phyloP scores from a whole-genome alignment of 306 rosid species.

The Fagus crenata region DNA sequence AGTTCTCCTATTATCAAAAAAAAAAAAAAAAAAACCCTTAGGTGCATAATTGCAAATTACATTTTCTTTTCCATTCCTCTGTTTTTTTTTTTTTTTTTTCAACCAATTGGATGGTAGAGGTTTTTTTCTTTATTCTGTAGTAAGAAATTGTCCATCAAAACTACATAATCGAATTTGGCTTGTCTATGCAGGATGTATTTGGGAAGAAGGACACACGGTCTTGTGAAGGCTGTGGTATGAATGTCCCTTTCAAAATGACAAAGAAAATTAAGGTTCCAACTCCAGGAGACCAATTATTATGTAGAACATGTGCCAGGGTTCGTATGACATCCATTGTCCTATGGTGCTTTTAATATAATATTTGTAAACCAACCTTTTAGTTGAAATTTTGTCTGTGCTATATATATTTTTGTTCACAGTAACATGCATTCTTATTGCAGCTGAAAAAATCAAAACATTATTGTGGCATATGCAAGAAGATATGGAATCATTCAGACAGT shows the following conservation, averaged over 20 bases:
- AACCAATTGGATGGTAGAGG: constrained; percentile 15
- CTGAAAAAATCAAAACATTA: constrained; percentile 78
- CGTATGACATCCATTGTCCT: constrained; percentile 39
- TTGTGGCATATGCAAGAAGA: constrained; percentile 98
- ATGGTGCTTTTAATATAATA: constrained; percentile 17
- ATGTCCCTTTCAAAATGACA: constrained; percentile 55
- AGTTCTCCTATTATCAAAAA: too few relatives aligned
- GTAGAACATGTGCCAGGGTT: constrained; percentile 90
- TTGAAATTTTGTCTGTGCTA: constrained; percentile 23
- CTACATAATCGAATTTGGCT: constrained; percentile 30
- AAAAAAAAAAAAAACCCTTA: neutral
- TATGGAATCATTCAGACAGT: constrained; percentile 90
- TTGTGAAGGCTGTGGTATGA: constrained; percentile 84
- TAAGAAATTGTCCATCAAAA: constrained; percentile 5
- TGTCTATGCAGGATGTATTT: constrained; percentile 51
- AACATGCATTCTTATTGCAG: constrained; percentile 46
- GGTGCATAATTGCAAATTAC: neutral
- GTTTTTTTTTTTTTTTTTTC: neutral
- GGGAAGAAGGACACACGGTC: constrained; percentile 49
- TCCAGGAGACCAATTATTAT: constrained; percentile 60
- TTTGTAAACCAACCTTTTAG: constrained; percentile 18
- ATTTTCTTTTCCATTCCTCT: neutral
- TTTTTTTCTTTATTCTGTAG: neutral
- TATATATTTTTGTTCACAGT: constrained; percentile 26
- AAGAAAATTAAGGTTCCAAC: constrained; percentile 56